These are phyloP conservation scores for Trifolium pratense DNA, from an alignment of 306 rosid genomes.

Conservation along the genomic window DNA sequence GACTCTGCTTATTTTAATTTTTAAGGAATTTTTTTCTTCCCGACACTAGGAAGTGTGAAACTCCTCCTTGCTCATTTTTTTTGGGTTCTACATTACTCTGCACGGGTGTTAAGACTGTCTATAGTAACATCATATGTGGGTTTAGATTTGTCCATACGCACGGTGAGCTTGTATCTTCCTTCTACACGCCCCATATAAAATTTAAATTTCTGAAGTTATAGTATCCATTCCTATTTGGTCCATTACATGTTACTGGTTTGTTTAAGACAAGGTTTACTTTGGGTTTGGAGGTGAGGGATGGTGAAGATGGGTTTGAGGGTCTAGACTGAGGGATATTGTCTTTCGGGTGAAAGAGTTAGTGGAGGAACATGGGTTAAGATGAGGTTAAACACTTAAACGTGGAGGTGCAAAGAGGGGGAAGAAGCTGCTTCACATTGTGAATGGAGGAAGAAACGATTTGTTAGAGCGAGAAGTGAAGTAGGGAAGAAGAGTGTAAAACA, in stretches of 20 bases:
- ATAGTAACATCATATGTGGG: background rate
- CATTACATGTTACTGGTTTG: background rate
- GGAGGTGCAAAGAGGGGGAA: background rate
- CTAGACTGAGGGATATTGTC: background rate
- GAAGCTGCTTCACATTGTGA: no score
- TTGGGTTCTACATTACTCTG: background rate
- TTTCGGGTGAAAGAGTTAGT: background rate
- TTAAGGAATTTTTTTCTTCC: background rate
- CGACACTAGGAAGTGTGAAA: constrained; percentile 12
- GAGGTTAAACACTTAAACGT: background rate
- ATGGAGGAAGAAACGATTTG: background rate
- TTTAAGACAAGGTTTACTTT: background rate
- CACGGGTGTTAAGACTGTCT: background rate
- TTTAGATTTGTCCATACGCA: constrained; percentile 6
- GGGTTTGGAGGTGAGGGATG: background rate
- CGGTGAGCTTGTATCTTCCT: constrained; percentile 1
- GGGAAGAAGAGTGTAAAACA: background rate
- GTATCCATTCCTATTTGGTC: background rate
- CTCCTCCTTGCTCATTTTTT: constrained; percentile 10
- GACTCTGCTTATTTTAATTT: background rate
- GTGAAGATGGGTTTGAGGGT: background rate
- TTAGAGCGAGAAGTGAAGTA: background rate
- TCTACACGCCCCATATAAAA: background rate
- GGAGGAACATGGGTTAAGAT: background rate
- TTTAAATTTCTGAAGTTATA: background rate